Base-by-base conservation (phyloP, 768 basidiomycete genomes). In the Candolleomyces efflorescens region DNA sequence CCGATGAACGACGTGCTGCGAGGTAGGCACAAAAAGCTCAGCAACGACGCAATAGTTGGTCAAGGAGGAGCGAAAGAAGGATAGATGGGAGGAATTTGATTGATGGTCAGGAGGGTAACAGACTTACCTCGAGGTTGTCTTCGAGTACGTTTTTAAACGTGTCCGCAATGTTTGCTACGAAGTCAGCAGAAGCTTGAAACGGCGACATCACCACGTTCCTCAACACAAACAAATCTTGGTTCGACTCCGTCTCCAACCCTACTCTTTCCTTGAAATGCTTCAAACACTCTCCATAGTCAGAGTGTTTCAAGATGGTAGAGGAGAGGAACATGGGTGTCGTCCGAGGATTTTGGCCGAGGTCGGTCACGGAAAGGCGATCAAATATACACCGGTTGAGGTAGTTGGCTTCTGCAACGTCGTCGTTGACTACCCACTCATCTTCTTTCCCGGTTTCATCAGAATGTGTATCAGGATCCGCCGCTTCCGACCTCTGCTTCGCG, bases 121-220 rank as follows among this genome's bases (percentile, higher is more conserved):
- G n/a, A n/a, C n/a, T n/a, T 48, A 78, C 73, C 63, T 73, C 60
- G 37, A 72, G 62, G 57, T 75, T 72, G 37, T 75, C 71, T 51
- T 72, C 62, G 1, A 71, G 59, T 3, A 70, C 68, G 18, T 67
- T 44, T 50, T 67, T 60, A 60, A 80, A 75, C 1, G 62, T 63
- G 20, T 73, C 60, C 3, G 69, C 71, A 20, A 80, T 56, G 20
- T 66, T 61, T 15, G 63, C 41, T 1, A 68, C 61, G 46, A 75
- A 73, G 39, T 69, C 65, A 3, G 56, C 64, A 0, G 62, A 59
- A 3, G 65, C 65, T n/a, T 65, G 67, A 63, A 76, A 79, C 2
- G 77, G 78, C 7, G 75, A 75, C 74, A 75, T 78, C 18, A 70
- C 68, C 18, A 76, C 73, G 44, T 74, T 77, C 36, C 64, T 60